Percentiles rank a stretch among this genome's conserved stretches.
Evolutionary conservation across 306 rosid genomes (phyloP).

Genomic region (Cicer cuneatum): DNA sequence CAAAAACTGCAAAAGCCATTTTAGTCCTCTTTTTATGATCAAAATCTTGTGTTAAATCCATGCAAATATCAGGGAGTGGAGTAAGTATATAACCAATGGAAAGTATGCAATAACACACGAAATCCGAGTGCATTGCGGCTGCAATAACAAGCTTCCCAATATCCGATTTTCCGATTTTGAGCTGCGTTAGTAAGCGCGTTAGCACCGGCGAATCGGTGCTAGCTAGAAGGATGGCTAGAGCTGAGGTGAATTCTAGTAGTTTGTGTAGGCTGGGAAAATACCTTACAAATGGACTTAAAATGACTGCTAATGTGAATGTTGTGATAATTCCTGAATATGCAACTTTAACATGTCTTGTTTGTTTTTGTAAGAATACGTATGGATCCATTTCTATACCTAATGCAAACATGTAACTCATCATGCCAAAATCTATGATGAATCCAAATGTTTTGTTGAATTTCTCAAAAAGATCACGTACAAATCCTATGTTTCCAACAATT

Average conservation of each 20-base stretch:
- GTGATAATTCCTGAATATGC: slow-evolving; percentile 65
- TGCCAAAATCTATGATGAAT: slow-evolving; percentile 77
- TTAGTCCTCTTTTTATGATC: not conserved
- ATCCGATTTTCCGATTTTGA: slow-evolving; percentile 87
- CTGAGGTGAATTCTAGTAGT: slow-evolving; percentile 50
- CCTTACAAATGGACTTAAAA: slow-evolving; percentile 46
- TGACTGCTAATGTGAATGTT: slow-evolving; percentile 58
- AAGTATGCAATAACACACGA: slow-evolving; percentile 60
- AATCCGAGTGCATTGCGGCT: slow-evolving; percentile 85
- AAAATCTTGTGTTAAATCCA: not conserved
- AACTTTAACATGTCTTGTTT: slow-evolving; percentile 58
- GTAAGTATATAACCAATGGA: slow-evolving; percentile 59
- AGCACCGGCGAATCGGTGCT: slow-evolving; percentile 84
- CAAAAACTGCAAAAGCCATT: slow-evolving; percentile 51
- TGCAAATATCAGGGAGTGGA: slow-evolving; percentile 47
- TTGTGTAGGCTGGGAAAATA: slow-evolving; percentile 21
- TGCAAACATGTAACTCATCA: slow-evolving; percentile 86
- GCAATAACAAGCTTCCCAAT: slow-evolving; percentile 84
- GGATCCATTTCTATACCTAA: slow-evolving; percentile 94
- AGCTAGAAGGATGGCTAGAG: slow-evolving; percentile 62
- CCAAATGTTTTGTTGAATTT: slow-evolving; percentile 52
- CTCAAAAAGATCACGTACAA: slow-evolving; percentile 40
- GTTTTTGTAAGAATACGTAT: slow-evolving; percentile 49
- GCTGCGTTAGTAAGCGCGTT: slow-evolving; percentile 70
- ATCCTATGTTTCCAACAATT: slow-evolving; percentile 59